Conservation (phyloP, 208 protist species). For the Naegleria lovaniensis region DNA sequence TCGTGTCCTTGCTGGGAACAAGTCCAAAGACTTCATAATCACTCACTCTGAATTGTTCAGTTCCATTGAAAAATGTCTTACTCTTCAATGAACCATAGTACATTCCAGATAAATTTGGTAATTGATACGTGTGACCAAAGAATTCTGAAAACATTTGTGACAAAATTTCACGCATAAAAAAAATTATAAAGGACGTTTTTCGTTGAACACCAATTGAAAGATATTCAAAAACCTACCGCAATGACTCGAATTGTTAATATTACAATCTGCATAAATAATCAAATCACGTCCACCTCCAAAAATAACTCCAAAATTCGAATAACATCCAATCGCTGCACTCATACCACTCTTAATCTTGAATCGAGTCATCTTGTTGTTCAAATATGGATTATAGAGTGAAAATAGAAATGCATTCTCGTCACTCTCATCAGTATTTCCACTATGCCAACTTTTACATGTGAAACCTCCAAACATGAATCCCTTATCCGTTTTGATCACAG, state of each 20-base stretch:
- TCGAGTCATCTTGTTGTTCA: neutral
- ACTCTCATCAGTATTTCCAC: neutral
- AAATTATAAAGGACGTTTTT: no score
- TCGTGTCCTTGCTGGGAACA: neutral
- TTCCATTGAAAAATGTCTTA: neutral
- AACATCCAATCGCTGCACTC: neutral
- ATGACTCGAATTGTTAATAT: neutral
- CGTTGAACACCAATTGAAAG: no score
- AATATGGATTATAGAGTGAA: neutral
- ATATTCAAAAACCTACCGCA: neutral
- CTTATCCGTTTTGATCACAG: constrained; percentile 15
- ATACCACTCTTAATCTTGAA: neutral
- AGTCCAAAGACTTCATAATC: neutral
- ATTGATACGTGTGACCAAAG: neutral
- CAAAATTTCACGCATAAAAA: no score
- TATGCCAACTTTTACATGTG: neutral
- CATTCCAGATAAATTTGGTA: neutral
- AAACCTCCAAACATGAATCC: constrained; percentile 32
- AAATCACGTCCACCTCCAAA: constrained; percentile 28
- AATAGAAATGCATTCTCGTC: constrained; percentile 20
- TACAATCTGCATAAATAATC: neutral
- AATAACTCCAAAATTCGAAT: neutral
- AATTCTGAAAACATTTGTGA: no score
- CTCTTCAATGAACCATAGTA: neutral
- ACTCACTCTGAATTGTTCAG: neutral